phyloP scores from a whole-genome alignment of 164 flowering plant species.

The Aristolochia californica region DNA sequence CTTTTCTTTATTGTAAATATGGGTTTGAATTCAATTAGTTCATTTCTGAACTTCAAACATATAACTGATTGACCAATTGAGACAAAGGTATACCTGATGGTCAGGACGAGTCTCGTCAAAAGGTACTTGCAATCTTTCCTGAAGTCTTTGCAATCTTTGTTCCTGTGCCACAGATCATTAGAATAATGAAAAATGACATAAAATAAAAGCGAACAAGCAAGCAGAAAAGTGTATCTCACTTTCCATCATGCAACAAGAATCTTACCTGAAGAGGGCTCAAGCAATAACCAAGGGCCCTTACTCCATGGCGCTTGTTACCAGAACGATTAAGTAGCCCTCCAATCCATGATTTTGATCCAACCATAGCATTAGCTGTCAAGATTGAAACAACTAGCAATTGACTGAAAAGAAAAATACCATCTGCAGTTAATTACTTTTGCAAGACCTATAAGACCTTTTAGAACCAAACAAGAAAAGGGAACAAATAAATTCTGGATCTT shows the following conservation, averaged over 20 bases:
- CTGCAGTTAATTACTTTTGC: too few relatives aligned
- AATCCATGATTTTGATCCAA: constrained; percentile 87
- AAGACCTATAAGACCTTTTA: too few relatives aligned
- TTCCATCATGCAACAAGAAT: background rate
- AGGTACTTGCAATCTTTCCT: constrained; percentile 63
- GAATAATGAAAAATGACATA: background rate
- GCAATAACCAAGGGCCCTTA: constrained; percentile 30
- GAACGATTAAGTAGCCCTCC: constrained; percentile 61
- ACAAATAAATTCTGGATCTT: too few relatives aligned
- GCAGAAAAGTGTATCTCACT: background rate
- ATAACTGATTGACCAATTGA: background rate
- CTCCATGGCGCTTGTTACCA: constrained; percentile 38
- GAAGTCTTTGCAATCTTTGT: constrained; percentile 60
- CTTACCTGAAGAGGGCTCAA: constrained; percentile 69
- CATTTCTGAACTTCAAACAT: background rate
- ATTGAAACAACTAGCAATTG: constrained; percentile 16
- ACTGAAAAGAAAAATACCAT: background rate
- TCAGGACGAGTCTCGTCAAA: constrained; percentile 76
- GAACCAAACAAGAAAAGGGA: too few relatives aligned
- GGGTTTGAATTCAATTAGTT: background rate
- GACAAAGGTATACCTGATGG: constrained; percentile 66
- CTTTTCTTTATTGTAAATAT: too few relatives aligned
- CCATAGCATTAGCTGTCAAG: constrained; percentile 88
- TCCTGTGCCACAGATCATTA: constrained; percentile 31
- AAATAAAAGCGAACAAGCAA: background rate